phyloP scores from a whole-genome alignment of 2,329 filamentous ascomycete genomes.

The Aureobasidium zeae region DNA sequence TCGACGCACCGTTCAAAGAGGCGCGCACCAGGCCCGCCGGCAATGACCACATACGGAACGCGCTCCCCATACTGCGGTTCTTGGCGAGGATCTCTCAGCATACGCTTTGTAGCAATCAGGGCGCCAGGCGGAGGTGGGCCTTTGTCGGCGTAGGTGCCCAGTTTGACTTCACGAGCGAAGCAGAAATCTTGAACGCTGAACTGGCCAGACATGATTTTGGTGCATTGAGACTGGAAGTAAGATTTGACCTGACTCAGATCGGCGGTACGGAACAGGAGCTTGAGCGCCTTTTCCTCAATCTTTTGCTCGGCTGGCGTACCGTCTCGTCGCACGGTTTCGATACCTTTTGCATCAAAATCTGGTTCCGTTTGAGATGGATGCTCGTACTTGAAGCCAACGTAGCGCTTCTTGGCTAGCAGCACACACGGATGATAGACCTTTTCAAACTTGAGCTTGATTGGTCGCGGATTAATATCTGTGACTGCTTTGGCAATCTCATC shows the following conservation, averaged over 20 bases:
- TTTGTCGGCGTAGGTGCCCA: constrained; percentile 78
- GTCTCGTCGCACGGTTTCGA: constrained; percentile 91
- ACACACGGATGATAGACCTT: constrained; percentile 97
- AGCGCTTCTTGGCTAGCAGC: constrained; percentile 90
- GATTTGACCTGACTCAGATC: constrained; percentile 81
- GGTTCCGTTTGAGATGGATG: constrained; percentile 62
- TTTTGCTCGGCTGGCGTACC: constrained; percentile 93
- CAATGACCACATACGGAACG: constrained; percentile 86
- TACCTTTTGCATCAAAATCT: constrained; percentile 95
- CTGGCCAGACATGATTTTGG: constrained; percentile 81
- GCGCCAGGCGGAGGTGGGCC: constrained; percentile 77
- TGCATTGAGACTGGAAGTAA: constrained; percentile 84
- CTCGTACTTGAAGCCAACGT: constrained; percentile 97
- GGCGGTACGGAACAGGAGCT: constrained; percentile 78
- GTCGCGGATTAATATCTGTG: constrained; percentile 80
- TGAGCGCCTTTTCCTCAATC: constrained; percentile 86
- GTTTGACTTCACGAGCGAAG: constrained; percentile 83
- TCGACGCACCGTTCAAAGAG: constrained; percentile 85
- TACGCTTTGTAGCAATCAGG: constrained; percentile 73
- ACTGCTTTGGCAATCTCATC: constrained; percentile 83
- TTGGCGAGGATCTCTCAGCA: constrained; percentile 74
- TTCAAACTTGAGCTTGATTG: constrained; percentile 94
- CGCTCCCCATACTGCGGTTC: constrained; percentile 94
- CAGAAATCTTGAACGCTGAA: constrained; percentile 93
- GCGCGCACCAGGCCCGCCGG: constrained; percentile 74